Evolutionary conservation across 345 rosid genomes (phyloP).

Genomic region (Punica granatum): DNA sequence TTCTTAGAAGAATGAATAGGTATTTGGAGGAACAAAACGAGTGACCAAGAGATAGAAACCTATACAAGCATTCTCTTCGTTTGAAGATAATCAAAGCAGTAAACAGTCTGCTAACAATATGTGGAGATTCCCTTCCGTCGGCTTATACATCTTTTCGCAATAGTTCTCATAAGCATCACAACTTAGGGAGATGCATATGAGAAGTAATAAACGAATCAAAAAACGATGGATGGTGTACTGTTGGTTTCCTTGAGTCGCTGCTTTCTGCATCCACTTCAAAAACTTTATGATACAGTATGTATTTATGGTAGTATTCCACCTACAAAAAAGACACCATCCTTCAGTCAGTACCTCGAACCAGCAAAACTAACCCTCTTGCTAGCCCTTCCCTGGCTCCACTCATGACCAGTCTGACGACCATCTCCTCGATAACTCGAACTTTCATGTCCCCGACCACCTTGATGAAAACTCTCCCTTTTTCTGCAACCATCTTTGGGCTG

Average conservation of each 20-base stretch:
- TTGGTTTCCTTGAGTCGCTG: neutral
- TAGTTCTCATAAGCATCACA: too few species aligned
- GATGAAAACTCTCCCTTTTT: constrained; percentile 43
- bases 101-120: neutral
- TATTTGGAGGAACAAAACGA: too few species aligned
- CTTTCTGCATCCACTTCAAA: neutral
- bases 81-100: neutral
- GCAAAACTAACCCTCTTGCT: constrained; percentile 41
- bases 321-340: neutral
- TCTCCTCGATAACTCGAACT: constrained; percentile 32
- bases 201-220: neutral
- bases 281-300: neutral
- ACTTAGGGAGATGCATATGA: neutral
- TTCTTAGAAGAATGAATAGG: too few species aligned
- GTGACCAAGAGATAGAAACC: neutral
- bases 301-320: neutral
- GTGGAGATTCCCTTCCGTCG: neutral
- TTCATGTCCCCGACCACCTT: constrained; percentile 20
- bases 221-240: neutral
- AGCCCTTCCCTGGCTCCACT: constrained; percentile 19
- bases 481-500: constrained; percentile 20
- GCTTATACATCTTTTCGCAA: neutral
- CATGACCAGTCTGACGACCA: constrained; percentile 20
- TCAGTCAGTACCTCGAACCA: constrained; percentile 1
- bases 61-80: neutral